Base-by-base conservation (phyloP, 2,329 filamentous ascomycete genomes). In the Sphaerulina populicola region DNA sequence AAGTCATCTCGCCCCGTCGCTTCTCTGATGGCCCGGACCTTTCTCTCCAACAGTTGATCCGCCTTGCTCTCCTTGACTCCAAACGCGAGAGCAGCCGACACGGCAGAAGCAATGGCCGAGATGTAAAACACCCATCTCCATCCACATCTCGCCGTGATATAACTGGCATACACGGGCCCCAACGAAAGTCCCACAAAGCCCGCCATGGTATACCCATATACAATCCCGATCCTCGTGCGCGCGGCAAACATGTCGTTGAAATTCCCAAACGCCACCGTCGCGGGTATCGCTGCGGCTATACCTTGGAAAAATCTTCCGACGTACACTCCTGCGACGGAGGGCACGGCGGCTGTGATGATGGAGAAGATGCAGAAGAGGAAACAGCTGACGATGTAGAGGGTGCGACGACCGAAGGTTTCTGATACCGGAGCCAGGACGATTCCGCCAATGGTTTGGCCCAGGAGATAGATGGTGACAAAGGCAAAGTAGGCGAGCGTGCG, bases 231-330 rank as follows among this genome's bases (percentile, higher is more conserved):
- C 15, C 53, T 43, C 11, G 63, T 64, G 35, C 67, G 63, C 1
- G 69, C 66, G 49, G 72, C 70, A 62, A 70, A 76, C 62, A 77
- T 69, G 52, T 77, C 74, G 46, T 76, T 72, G 36, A 76, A 68
- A 44, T 70, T 74, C 2, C 74, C 74, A 0, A 71, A 69, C 6
- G 72, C 69, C 2, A 76, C 71, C 11, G 71, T 71, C 0, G 71
- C 68, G 1, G 74, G 73, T 3, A 75, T 69, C 1, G 74, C 72
- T 2, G 73, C 73, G 6, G 72, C 63, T 4, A 74, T 54, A 0
- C 74, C 74, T 8, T 70, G 69, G 9, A 72, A 37, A 37, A 74
- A 66, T 6, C 74, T 68, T 30, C 73, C 72, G 3, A 71, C 31
- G 21, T 70, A 61, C 1, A 71, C 67, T 0, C 62, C 69, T 1